Percentiles rank a stretch among this genome's conserved stretches.
These are phyloP conservation scores for Cryphonectria japonica DNA, from an alignment of 2,329 filamentous ascomycete genomes.

Conservation along the genomic window DNA sequence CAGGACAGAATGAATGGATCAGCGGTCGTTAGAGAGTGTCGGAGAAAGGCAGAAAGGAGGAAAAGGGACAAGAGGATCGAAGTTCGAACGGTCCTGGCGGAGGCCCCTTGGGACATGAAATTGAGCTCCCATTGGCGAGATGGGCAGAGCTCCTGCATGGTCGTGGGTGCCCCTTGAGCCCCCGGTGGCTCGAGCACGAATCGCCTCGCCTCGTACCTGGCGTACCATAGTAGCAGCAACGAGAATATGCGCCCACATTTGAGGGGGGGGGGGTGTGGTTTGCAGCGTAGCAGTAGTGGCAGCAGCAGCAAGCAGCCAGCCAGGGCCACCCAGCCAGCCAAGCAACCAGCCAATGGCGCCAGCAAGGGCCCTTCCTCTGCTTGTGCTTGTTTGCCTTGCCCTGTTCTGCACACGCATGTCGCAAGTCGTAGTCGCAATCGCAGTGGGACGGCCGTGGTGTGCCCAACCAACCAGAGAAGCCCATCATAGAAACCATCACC, in stretches of 20 bases:
- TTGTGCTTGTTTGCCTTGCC: neutral
- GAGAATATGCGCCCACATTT: neutral
- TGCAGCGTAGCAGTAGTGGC: neutral
- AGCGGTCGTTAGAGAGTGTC: conserved; percentile 24
- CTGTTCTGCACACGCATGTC: neutral
- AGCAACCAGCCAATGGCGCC: too few relatives aligned
- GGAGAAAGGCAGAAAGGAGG: conserved; percentile 23
- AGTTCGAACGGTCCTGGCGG: conserved; percentile 22
- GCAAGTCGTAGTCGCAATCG: conserved; percentile 3
- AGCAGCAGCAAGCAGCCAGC: neutral
- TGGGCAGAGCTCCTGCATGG: conserved; percentile 26
- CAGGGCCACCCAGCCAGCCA: neutral
- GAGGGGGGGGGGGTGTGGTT: too few relatives aligned
- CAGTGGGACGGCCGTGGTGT: conserved; percentile 18
- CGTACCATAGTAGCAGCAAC: neutral
- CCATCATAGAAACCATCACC: neutral
- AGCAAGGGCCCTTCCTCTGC: neutral
- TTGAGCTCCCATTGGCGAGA: conserved; percentile 31
- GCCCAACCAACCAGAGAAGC: conserved; percentile 19
- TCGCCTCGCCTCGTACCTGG: conserved; percentile 2
- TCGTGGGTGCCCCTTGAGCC: conserved; percentile 8
- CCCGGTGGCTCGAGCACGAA: conserved; percentile 25
- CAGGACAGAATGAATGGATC: conserved; percentile 22
- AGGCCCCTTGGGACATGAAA: conserved; percentile 29
- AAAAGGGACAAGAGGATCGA: conserved; percentile 20